Conservation (phyloP, 441 rosid species). For the Dalechampia spathulata region DNA sequence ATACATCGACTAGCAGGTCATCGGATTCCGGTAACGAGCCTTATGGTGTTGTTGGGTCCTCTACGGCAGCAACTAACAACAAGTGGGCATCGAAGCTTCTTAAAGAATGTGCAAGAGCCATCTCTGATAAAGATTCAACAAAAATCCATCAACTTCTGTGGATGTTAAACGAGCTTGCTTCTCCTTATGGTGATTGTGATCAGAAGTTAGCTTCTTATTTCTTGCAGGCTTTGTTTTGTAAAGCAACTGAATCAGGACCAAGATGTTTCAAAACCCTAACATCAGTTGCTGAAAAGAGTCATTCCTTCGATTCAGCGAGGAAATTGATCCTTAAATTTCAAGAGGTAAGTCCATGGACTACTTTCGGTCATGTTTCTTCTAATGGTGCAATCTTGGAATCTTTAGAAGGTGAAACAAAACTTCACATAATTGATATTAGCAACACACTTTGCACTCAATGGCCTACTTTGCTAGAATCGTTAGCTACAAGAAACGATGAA, state of each 20-base stretch:
- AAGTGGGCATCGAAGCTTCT: slow-evolving; percentile 65
- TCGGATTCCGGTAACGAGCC: slow-evolving; percentile 35
- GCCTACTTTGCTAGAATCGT: slow-evolving; percentile 69
- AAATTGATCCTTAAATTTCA: slow-evolving; percentile 65
- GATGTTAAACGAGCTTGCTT: slow-evolving; percentile 70
- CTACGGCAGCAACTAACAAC: slow-evolving; percentile 7
- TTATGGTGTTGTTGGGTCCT: neutral
- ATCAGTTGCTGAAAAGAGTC: slow-evolving; percentile 49
- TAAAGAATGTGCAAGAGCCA: slow-evolving; percentile 60
- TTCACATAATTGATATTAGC: slow-evolving; percentile 70
- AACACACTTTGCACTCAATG: slow-evolving; percentile 77
- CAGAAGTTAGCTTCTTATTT: slow-evolving; percentile 64
- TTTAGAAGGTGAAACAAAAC: slow-evolving; percentile 52
- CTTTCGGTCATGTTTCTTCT: slow-evolving; percentile 72
- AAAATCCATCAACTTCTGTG: slow-evolving; percentile 64
- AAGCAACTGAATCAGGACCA: slow-evolving; percentile 53
- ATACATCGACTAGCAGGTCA: slow-evolving; percentile 45
- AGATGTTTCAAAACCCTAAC: slow-evolving; percentile 60
- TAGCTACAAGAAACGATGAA: slow-evolving; percentile 62
- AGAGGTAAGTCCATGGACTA: slow-evolving; percentile 78
- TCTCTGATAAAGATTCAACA: slow-evolving; percentile 56
- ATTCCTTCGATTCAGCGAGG: slow-evolving; percentile 55
- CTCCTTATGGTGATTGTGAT: slow-evolving; percentile 70
- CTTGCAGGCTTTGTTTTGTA: slow-evolving; percentile 66
- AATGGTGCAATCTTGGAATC: slow-evolving; percentile 73